phyloP scores from a whole-genome alignment of 345 rosid species.

The Carallia pectinifolia region DNA sequence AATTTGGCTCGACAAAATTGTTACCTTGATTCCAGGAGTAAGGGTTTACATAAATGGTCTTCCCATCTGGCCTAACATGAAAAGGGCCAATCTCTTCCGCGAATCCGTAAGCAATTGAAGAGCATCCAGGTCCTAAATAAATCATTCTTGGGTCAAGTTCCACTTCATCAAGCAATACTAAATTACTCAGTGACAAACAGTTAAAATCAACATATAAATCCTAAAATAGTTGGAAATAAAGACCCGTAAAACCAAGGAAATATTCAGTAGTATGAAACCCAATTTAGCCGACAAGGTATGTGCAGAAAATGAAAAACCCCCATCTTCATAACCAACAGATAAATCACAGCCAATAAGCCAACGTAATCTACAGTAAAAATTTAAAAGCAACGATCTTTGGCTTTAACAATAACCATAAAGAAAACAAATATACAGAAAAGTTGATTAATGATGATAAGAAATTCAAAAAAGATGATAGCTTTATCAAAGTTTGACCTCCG shows the following conservation, averaged over 20 bases:
- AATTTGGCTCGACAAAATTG: not conserved
- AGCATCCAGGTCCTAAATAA: conserved; percentile 88
- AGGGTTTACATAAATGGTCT: conserved; percentile 73
- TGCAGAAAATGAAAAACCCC: not conserved
- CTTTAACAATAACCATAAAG: not conserved
- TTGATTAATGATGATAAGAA: not conserved
- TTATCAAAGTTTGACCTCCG: conserved; percentile 17
- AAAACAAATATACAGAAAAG: not conserved
- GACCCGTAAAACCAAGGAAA: not conserved
- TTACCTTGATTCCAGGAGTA: conserved; percentile 94
- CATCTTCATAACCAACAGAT: not conserved
- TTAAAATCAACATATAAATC: not conserved
- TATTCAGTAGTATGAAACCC: not conserved
- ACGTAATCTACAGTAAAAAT: not conserved
- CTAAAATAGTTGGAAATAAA: not conserved
- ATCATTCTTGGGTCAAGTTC: conserved; percentile 7
- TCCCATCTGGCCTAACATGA: conserved; percentile 73
- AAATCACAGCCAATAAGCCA: not conserved
- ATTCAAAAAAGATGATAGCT: not conserved
- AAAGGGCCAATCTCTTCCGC: conserved; percentile 97
- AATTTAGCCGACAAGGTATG: not conserved
- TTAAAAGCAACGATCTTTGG: not conserved
- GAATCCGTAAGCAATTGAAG: conserved; percentile 80
- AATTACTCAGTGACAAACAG: conserved; percentile 10
- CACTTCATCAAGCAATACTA: not conserved